Percentiles rank a stretch among this genome's conserved stretches.
Evolutionary conservation across 805 yeast genomes (phyloP).

Genomic region (Monosporozyma aquatica): DNA sequence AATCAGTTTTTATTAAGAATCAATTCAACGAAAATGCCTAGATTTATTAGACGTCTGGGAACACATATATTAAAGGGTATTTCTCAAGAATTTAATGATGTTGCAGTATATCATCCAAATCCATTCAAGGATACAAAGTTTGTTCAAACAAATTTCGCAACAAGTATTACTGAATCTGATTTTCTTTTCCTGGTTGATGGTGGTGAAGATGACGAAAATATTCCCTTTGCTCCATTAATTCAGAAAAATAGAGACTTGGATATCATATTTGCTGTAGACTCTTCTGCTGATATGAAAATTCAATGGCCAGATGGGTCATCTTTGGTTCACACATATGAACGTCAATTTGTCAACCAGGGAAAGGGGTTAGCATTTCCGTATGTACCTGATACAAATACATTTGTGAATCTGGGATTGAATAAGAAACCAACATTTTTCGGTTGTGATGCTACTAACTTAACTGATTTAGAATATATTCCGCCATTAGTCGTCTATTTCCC

Average conservation of each 20-base stretch:
- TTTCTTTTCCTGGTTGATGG: constrained; percentile 57
- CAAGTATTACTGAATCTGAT: constrained; percentile 34
- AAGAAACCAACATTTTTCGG: constrained; percentile 76
- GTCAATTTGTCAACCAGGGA: constrained; percentile 49
- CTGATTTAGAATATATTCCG: constrained; percentile 46
- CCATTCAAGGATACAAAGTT: constrained; percentile 47
- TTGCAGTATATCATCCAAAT: constrained; percentile 64
- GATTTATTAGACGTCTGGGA: constrained; percentile 31
- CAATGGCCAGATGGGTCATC: constrained; percentile 65
- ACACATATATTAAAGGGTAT: constrained; percentile 38
- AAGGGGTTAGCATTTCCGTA: constrained; percentile 64
- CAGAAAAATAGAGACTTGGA: constrained; percentile 54
- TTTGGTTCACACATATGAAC: constrained; percentile 43
- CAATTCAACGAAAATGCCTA: constrained; percentile 39
- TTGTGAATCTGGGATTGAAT: constrained; percentile 51
- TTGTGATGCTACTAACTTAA: constrained; percentile 57
- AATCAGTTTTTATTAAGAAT: constrained; percentile 54
- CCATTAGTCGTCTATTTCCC: constrained; percentile 73
- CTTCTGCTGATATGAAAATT: constrained; percentile 52
- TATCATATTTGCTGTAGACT: constrained; percentile 57
- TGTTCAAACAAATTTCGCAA: constrained; percentile 26
- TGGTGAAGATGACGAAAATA: constrained; percentile 57
- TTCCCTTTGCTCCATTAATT: constrained; percentile 56
- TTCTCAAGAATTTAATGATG: constrained; percentile 48
- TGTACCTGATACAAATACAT: constrained; percentile 62